A percentile compares a stretch with the other conserved stretches of the same genome.
phyloP scores from a whole-genome alignment of 495 filamentous ascomycete genomes.

The Penicillium coprophilum region DNA sequence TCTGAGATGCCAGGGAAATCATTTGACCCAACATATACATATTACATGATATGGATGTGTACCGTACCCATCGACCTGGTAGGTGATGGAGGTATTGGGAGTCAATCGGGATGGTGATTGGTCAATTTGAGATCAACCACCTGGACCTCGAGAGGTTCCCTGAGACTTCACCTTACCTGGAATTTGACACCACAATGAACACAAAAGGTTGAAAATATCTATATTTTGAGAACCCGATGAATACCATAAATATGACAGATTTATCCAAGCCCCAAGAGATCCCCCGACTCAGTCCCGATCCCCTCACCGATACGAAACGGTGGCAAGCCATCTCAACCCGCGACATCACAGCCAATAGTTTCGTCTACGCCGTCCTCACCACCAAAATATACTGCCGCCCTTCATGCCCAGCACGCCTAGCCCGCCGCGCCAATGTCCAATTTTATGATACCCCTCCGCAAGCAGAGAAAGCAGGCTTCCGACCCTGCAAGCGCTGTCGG shows the following conservation, averaged over 20 bases:
- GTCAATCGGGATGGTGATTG: background rate
- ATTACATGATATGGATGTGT: background rate
- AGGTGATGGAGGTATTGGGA: background rate
- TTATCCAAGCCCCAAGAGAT: constrained; percentile 20
- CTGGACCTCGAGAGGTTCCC: too few relatives aligned
- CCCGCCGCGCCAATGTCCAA: constrained; percentile 58
- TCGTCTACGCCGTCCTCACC: constrained; percentile 62
- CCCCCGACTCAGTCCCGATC: constrained; percentile 26
- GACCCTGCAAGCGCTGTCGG: constrained; percentile 64
- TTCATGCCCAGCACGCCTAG: constrained; percentile 58
- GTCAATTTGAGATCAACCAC: background rate
- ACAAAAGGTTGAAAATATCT: background rate
- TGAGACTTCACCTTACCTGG: background rate
- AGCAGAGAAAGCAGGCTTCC: constrained; percentile 57
- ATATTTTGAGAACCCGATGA: background rate
- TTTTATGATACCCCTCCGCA: constrained; percentile 57
- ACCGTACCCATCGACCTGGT: too few relatives aligned
- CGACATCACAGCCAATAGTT: constrained; percentile 48
- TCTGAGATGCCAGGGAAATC: background rate
- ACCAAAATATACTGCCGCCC: constrained; percentile 67
- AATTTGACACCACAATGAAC: background rate
- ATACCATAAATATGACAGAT: constrained; percentile 2
- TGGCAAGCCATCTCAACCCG: constrained; percentile 58
- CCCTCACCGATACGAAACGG: constrained; percentile 40
- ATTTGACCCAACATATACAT: background rate